phyloP scores from a whole-genome alignment of 495 filamentous ascomycete species.

The Viridothelium virens region DNA sequence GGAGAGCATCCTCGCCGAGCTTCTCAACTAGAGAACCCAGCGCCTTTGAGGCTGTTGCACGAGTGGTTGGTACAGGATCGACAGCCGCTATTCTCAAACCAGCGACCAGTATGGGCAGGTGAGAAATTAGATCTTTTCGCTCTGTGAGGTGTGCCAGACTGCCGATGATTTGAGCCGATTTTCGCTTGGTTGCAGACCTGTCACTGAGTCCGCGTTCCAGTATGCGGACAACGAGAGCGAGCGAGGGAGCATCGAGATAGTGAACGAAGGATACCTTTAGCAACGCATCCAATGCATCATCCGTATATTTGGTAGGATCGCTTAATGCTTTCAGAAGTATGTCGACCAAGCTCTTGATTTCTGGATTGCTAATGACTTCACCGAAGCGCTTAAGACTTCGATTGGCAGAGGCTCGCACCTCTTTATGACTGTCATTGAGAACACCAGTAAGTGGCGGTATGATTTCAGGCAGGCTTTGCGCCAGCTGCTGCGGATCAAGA shows the following conservation, averaged over 20 bases:
- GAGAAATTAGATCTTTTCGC: conserved; percentile 82
- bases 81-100: conserved; percentile 83
- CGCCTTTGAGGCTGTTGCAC: conserved; percentile 92
- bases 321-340: conserved; percentile 93
- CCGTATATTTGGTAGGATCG: conserved; percentile 94
- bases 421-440: conserved; percentile 95
- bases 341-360: conserved; percentile 82
- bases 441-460: conserved; percentile 91
- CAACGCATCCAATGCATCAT: conserved; percentile 83
- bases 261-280: conserved; percentile 96
- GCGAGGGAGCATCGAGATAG: conserved; percentile 89
- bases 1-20: conserved; percentile 90
- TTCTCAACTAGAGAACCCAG: conserved; percentile 93
- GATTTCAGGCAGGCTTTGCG: conserved; percentile 85
- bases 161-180: conserved; percentile 93
- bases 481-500: conserved; percentile 87
- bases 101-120: conserved; percentile 86
- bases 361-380: conserved; percentile 95
- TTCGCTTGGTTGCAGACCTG: conserved; percentile 86
- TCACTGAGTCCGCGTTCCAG: conserved; percentile 87
- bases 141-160: conserved; percentile 95
- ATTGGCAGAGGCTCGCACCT: conserved; percentile 85
- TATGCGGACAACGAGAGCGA: conserved; percentile 90
- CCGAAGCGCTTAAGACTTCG: conserved; percentile 94
- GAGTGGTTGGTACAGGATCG: conserved; percentile 93